Evolutionary conservation across 2,329 filamentous ascomycete species (phyloP).

Genomic region (Pyrenophora graminea): DNA sequence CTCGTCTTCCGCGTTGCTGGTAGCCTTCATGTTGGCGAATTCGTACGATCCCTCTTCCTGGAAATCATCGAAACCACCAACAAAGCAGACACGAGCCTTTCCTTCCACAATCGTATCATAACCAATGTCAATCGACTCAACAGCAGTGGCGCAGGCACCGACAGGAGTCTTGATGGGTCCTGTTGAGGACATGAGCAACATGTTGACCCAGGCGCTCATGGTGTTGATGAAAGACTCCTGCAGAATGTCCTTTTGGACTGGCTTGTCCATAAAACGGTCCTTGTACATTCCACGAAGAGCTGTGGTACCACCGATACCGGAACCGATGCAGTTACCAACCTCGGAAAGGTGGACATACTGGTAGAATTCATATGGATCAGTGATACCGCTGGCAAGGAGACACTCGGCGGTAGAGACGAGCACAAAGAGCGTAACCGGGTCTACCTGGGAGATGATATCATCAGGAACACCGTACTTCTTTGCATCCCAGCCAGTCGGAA

Average conservation of each 20-base stretch:
- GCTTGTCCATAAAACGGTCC: slow-evolving; percentile 94
- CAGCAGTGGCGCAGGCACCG: slow-evolving; percentile 93
- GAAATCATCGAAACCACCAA: slow-evolving; percentile 99
- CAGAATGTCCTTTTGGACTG: slow-evolving; percentile 96
- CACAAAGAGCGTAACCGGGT: slow-evolving; percentile 93
- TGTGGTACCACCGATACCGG: slow-evolving; percentile 92
- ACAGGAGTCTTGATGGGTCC: slow-evolving; percentile 98
- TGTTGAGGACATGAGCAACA: slow-evolving; percentile 95
- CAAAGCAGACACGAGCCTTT: slow-evolving; percentile 95
- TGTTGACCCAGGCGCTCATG: slow-evolving; percentile 99
- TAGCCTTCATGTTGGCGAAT: slow-evolving; percentile 99
- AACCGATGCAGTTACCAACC: slow-evolving; percentile 97
- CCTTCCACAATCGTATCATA: slow-evolving; percentile 98
- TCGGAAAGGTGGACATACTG: slow-evolving; percentile 98
- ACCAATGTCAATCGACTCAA: slow-evolving; percentile 96
- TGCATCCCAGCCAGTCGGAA: slow-evolving; percentile 96
- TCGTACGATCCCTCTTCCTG: slow-evolving; percentile 99
- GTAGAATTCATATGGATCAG: slow-evolving; percentile 99
- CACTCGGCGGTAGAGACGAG: slow-evolving; percentile 92
- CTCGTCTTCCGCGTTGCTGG: slow-evolving; percentile 96
- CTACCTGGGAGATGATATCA: slow-evolving; percentile 96
- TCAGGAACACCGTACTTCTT: slow-evolving; percentile 96
- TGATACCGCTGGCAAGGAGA: slow-evolving; percentile 90
- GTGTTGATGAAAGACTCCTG: slow-evolving; percentile 99
- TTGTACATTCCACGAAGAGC: slow-evolving; percentile 98